Conservation (phyloP, 2,329 filamentous ascomycete species). For the Alternaria brassicicola region DNA sequence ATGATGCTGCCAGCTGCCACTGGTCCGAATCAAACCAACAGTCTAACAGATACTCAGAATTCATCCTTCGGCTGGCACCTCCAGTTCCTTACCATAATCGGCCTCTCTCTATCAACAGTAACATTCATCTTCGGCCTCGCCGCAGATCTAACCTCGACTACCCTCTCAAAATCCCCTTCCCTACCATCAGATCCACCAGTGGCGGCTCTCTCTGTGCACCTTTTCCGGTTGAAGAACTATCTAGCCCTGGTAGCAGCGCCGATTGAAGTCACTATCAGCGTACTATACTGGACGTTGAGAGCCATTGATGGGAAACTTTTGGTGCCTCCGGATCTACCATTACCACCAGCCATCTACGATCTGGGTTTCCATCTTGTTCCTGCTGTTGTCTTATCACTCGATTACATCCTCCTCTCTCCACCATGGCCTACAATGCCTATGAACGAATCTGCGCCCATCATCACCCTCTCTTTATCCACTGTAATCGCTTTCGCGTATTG, state of each 20-base stretch:
- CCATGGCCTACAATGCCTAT: constrained; percentile 68
- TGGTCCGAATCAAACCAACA: not conserved
- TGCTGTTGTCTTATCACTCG: constrained; percentile 66
- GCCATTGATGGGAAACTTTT: constrained; percentile 60
- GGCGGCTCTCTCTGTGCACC: constrained; percentile 48
- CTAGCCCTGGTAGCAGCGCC: constrained; percentile 70
- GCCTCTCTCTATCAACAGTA: constrained; percentile 64
- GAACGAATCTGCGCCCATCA: constrained; percentile 54
- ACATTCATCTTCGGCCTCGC: constrained; percentile 68
- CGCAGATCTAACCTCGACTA: constrained; percentile 60
- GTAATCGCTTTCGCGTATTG: constrained; percentile 71
- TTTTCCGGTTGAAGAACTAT: constrained; percentile 72
- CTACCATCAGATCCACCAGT: constrained; percentile 1
- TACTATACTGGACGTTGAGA: constrained; percentile 75
- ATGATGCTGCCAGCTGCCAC: not conserved
- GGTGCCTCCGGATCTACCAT: constrained; percentile 52
- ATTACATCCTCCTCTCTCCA: constrained; percentile 72
- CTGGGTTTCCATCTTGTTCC: constrained; percentile 59
- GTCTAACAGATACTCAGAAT: constrained; percentile 47
- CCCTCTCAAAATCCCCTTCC: constrained; percentile 31
- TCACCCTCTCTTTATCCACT: constrained; percentile 64
- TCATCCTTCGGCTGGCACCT: constrained; percentile 71
- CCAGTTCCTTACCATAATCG: constrained; percentile 77
- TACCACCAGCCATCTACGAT: constrained; percentile 60
- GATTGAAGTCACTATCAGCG: constrained; percentile 71